phyloP scores from a whole-genome alignment of 495 filamentous ascomycete species.

The Xylaria castorea region DNA sequence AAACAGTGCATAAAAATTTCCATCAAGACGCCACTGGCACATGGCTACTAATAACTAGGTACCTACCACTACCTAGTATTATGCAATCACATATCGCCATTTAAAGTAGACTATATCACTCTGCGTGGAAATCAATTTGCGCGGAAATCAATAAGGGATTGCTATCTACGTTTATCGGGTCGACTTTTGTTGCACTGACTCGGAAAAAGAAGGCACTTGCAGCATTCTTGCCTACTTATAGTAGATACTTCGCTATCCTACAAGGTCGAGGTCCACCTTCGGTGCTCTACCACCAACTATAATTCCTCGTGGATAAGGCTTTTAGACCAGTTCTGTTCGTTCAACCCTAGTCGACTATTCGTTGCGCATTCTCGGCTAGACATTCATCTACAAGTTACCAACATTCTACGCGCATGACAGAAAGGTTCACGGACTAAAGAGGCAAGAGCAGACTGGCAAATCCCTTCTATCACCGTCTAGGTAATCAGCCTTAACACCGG shows the following conservation, averaged over 20 bases:
- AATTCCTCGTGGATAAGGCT: not conserved
- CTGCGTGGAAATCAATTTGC: not conserved
- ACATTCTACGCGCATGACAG: not conserved
- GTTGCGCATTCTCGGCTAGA: not conserved
- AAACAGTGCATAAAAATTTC: conserved; percentile 17
- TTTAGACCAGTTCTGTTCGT: not conserved
- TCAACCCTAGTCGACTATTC: not conserved
- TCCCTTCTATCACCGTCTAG: not conserved
- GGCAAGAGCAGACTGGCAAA: not conserved
- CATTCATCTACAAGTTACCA: not conserved
- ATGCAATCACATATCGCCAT: not conserved
- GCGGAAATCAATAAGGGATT: not conserved
- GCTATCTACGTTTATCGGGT: not conserved
- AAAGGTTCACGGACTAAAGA: not conserved
- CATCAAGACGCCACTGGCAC: not conserved
- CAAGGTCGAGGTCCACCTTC: not conserved
- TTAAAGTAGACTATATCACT: not conserved
- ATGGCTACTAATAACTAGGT: too few relatives aligned
- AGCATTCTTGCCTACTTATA: not conserved
- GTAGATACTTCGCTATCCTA: not conserved
- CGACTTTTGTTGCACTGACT: not conserved
- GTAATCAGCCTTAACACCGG: not conserved
- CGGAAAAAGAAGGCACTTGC: not conserved
- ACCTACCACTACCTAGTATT: not conserved
- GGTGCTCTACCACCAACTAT: not conserved